phyloP scores from a whole-genome alignment of 2,329 filamentous ascomycete species.

The Aureobasidium sp. region DNA sequence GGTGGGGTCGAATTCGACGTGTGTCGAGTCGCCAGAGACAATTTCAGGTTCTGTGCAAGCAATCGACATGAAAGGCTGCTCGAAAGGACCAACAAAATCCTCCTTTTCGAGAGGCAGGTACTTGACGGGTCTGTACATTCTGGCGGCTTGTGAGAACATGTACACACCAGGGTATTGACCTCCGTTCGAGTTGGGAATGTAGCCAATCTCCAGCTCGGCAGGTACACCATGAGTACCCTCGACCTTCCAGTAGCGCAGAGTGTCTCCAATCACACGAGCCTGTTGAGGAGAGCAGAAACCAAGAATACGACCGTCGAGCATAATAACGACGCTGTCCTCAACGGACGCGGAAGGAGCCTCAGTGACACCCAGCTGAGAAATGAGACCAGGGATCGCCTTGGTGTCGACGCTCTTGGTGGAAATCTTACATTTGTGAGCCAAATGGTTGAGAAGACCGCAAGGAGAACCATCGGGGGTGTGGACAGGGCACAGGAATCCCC shows the following conservation, averaged over 20 bases:
- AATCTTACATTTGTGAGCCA: slow-evolving; percentile 90
- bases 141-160: slow-evolving; percentile 76
- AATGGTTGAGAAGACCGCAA: slow-evolving; percentile 88
- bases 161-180: slow-evolving; percentile 97
- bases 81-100: slow-evolving; percentile 85
- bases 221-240: slow-evolving; percentile 76
- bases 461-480: slow-evolving; percentile 95
- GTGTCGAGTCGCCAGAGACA: slow-evolving; percentile 78
- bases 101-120: slow-evolving; percentile 80
- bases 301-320: slow-evolving; percentile 82
- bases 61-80: slow-evolving; percentile 98
- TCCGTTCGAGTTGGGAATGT: slow-evolving; percentile 76
- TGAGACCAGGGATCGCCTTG: slow-evolving; percentile 64
- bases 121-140: slow-evolving; percentile 87
- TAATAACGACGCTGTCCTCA: slow-evolving; percentile 78
- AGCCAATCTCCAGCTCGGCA: slow-evolving; percentile 80
- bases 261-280: slow-evolving; percentile 74
- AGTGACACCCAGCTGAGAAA: slow-evolving; percentile 72
- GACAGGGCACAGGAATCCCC: slow-evolving; percentile 95
- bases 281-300: slow-evolving; percentile 86
- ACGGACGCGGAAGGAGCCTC: slow-evolving; percentile 69
- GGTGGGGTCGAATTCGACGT: slow-evolving; percentile 89
- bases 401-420: slow-evolving; percentile 69
- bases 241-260: slow-evolving; percentile 91
- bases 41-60: slow-evolving; percentile 85